These are phyloP conservation scores for Fusarium austroafricanum DNA, from an alignment of 2,329 filamentous ascomycete genomes.

Conservation along the genomic window DNA sequence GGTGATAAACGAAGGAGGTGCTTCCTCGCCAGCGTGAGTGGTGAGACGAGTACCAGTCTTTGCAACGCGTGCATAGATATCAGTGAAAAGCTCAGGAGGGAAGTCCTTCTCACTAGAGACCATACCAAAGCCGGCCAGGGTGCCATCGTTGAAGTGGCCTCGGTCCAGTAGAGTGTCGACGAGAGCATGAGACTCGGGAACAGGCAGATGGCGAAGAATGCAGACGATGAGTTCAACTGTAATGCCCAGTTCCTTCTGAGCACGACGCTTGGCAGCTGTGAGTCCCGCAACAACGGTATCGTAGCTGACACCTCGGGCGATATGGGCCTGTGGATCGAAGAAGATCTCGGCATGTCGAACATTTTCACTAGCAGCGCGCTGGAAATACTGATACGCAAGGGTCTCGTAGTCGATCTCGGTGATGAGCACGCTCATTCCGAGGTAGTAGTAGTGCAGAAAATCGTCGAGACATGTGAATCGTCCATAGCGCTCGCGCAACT, in stretches of 20 bases:
- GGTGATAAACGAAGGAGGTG: slow-evolving; percentile 73
- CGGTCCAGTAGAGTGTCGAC: slow-evolving; percentile 47
- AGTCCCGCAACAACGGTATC: slow-evolving; percentile 74
- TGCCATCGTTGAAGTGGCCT: slow-evolving; percentile 62
- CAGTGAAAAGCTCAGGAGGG: slow-evolving; percentile 69
- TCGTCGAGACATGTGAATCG: slow-evolving; percentile 78
- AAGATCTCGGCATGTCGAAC: slow-evolving; percentile 82
- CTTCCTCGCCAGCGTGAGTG: slow-evolving; percentile 82
- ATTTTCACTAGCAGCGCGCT: slow-evolving; percentile 70
- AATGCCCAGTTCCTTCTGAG: slow-evolving; percentile 71
- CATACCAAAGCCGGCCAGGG: slow-evolving; percentile 72
- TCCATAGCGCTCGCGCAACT: slow-evolving; percentile 72
- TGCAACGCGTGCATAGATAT: slow-evolving; percentile 64
- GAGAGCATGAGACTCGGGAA: slow-evolving; percentile 62
- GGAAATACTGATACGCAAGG: slow-evolving; percentile 78
- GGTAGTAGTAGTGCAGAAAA: slow-evolving; percentile 83
- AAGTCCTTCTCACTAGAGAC: slow-evolving; percentile 72
- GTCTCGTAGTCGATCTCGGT: slow-evolving; percentile 76
- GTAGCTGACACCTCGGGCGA: slow-evolving; percentile 70
- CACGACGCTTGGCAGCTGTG: slow-evolving; percentile 67
- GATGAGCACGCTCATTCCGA: slow-evolving; percentile 77
- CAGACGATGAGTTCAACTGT: slow-evolving; percentile 76
- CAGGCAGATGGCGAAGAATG: slow-evolving; percentile 76
- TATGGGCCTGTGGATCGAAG: slow-evolving; percentile 84
- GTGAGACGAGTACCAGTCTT: slow-evolving; percentile 70